Conservation (phyloP, 495 filamentous ascomycete species). For the Daldinia decipiens region DNA sequence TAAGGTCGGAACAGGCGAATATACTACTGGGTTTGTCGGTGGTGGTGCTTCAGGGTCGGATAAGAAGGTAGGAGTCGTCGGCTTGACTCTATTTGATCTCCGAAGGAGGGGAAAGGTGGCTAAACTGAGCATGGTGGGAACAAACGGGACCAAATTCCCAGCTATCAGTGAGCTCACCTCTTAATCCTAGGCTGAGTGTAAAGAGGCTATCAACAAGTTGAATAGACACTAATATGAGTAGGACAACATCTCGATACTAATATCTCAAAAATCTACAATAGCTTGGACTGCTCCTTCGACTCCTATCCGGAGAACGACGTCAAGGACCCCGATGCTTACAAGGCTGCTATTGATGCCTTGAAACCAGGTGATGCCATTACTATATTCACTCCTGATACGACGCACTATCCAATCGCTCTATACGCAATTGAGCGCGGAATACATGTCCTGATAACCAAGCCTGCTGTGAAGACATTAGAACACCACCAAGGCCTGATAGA, state of each 20-base stretch:
- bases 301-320: slow-evolving; percentile 79
- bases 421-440: slow-evolving; percentile 88
- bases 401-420: slow-evolving; percentile 92
- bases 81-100: slow-evolving; percentile 88
- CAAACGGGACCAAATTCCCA: slow-evolving; percentile 86
- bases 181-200: slow-evolving; percentile 4
- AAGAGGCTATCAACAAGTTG: neutral
- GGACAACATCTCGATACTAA: slow-evolving; percentile 89
- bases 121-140: slow-evolving; percentile 87
- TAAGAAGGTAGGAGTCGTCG: slow-evolving; percentile 95
- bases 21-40: slow-evolving; percentile 91
- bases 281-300: slow-evolving; percentile 81
- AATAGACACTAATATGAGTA: slow-evolving; percentile 49
- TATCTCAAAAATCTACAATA: slow-evolving; percentile 87
- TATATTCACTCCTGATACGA: slow-evolving; percentile 95
- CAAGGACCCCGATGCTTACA: slow-evolving; percentile 85
- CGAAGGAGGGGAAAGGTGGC: slow-evolving; percentile 88
- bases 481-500: slow-evolving; percentile 81
- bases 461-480: slow-evolving; percentile 83
- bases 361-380: slow-evolving; percentile 88
- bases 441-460: slow-evolving; percentile 95
- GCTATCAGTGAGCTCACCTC: slow-evolving; percentile 75
- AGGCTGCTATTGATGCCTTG: slow-evolving; percentile 85
- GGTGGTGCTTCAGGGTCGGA: slow-evolving; percentile 80
- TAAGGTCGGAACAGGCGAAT: slow-evolving; percentile 90